Conservation (phyloP, 2,329 filamentous ascomycete genomes). For the Chaetomiaceae sp. region DNA sequence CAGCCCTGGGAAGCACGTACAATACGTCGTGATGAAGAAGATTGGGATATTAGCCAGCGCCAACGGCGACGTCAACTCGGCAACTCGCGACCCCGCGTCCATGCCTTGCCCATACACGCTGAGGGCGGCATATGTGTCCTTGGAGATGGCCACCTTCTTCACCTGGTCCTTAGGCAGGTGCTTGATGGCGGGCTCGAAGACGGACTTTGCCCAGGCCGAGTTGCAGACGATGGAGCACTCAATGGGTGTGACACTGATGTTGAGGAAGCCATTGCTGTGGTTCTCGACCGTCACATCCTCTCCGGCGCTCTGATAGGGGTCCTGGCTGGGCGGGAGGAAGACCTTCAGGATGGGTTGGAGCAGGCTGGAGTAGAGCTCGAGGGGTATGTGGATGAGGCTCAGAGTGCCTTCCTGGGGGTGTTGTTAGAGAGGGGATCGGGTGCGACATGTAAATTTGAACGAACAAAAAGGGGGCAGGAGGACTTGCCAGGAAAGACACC, state of each 20-base stretch:
- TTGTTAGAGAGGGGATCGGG: conserved; percentile 6
- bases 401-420: conserved; percentile 70
- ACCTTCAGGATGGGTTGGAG: conserved; percentile 83
- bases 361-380: conserved; percentile 71
- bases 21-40: conserved; percentile 98
- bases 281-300: conserved; percentile 11
- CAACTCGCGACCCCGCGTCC: conserved; percentile 83
- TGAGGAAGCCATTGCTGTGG: conserved; percentile 74
- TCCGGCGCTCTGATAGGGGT: conserved; percentile 18
- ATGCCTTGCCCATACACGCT: conserved; percentile 86
- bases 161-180: conserved; percentile 52
- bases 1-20: neutral
- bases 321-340: conserved; percentile 61
- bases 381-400: conserved; percentile 84
- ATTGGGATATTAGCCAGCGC: conserved; percentile 91
- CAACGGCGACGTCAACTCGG: conserved; percentile 85
- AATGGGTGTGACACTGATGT: conserved; percentile 85
- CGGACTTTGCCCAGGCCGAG: conserved; percentile 62
- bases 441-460: neutral
- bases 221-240: conserved; percentile 93
- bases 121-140: conserved; percentile 81
- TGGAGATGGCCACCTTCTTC: conserved; percentile 64
- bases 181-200: conserved; percentile 69
- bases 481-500: conserved; percentile 53
- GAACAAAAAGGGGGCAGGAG: conserved; percentile 24